A percentile compares a stretch with the other conserved stretches of the same genome.
phyloP scores from a whole-genome alignment of 345 rosid species.

The Eucalyptus regnans region DNA sequence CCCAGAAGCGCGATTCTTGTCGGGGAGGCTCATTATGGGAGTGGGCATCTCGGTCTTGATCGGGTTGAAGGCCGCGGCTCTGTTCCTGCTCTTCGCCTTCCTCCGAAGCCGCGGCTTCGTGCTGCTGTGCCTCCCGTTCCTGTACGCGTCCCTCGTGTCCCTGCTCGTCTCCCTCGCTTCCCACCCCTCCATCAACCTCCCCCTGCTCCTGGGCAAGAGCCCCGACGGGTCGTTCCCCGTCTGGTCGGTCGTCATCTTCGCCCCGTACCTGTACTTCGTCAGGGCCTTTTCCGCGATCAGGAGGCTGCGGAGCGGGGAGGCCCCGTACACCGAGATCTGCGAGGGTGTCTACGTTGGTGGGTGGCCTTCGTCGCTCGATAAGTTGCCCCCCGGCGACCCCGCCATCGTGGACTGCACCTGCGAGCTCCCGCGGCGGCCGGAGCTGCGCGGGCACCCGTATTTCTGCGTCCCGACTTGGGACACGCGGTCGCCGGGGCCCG shows the following conservation, averaged over 20 bases:
- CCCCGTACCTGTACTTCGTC: slow-evolving; percentile 44
- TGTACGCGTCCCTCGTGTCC: slow-evolving; percentile 46
- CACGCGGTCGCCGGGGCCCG: slow-evolving; percentile 57
- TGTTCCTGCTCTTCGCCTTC: slow-evolving; percentile 17
- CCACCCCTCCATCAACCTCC: slow-evolving; percentile 34
- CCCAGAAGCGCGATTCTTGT: neutral
- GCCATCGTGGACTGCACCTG: slow-evolving; percentile 71
- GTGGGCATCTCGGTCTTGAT: slow-evolving; percentile 39
- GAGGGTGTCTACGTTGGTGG: slow-evolving; percentile 65
- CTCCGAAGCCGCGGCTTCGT: slow-evolving; percentile 17
- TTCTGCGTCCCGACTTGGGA: slow-evolving; percentile 74
- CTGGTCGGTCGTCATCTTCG: slow-evolving; percentile 43
- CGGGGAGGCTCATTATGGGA: slow-evolving; percentile 17
- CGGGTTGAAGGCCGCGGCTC: slow-evolving; percentile 19
- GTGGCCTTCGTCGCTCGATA: slow-evolving; percentile 39
- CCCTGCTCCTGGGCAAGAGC: slow-evolving; percentile 45
- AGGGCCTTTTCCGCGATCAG: slow-evolving; percentile 32
- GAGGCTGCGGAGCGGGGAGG: slow-evolving; percentile 39
- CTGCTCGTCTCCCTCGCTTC: slow-evolving; percentile 23
- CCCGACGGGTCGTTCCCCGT: slow-evolving; percentile 54
- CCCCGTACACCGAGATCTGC: slow-evolving; percentile 35
- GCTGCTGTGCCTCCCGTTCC: slow-evolving; percentile 24
- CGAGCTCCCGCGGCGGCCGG: slow-evolving; percentile 41
- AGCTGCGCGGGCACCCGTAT: slow-evolving; percentile 36
- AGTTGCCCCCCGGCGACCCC: slow-evolving; percentile 59